Evolutionary conservation across 1,284 basidiomycete genomes (phyloP).

Genomic region (Moniliophthora roreri): DNA sequence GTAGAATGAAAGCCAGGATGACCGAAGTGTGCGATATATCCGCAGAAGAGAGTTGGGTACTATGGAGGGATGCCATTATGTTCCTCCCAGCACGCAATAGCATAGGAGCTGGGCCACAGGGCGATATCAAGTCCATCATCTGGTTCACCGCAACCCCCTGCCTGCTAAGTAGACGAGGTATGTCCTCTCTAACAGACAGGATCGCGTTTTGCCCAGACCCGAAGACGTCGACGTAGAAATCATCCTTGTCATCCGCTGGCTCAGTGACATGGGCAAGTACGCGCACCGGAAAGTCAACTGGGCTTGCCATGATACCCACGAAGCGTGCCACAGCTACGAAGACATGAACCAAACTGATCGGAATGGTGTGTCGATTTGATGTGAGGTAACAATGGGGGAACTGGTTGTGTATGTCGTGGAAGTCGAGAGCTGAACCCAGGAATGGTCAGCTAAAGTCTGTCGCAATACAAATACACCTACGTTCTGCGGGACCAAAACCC

Average conservation of each 20-base stretch:
- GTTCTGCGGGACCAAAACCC: conserved; percentile 39
- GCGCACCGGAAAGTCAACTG: conserved; percentile 54
- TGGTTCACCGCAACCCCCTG: conserved; percentile 25
- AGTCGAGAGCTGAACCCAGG: conserved; percentile 23
- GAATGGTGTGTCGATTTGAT: conserved; percentile 47
- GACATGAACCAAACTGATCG: conserved; percentile 59
- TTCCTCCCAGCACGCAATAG: conserved; percentile 39
- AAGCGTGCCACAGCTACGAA: conserved; percentile 55
- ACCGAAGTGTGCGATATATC: conserved; percentile 1
- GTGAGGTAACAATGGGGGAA: conserved; percentile 62
- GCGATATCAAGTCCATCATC: conserved; percentile 25
- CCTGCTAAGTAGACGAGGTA: conserved; percentile 28
- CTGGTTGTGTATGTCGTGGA: conserved; percentile 46
- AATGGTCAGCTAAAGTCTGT: conserved; percentile 11
- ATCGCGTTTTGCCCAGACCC: conserved; percentile 33
- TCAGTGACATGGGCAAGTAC: conserved; percentile 50
- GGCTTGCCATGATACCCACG: conserved; percentile 49
- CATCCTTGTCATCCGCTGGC: conserved; percentile 29
- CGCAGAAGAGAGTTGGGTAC: conserved; percentile 26
- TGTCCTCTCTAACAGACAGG: conserved; percentile 31
- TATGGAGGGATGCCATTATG: conserved; percentile 32
- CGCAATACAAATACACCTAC: conserved; percentile 24
- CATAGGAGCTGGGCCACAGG: conserved; percentile 38
- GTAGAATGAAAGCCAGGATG: conserved; percentile 12
- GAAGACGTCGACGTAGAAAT: conserved; percentile 50